Base-by-base conservation (phyloP, 306 rosid genomes). In the Spatholobus suberectus region DNA sequence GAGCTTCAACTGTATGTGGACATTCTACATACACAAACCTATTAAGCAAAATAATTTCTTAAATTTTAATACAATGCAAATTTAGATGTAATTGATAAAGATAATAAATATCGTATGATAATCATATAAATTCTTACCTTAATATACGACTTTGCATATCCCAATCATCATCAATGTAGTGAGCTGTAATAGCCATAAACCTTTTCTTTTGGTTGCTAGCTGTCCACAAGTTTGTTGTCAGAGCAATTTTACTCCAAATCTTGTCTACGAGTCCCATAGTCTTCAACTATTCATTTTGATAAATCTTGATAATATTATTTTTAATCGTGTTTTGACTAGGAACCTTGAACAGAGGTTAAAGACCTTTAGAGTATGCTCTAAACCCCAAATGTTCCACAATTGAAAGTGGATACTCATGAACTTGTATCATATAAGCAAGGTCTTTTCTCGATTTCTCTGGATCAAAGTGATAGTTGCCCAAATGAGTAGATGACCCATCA, bases 101-200 rank as follows among this genome's bases (percentile, higher is more conserved):
- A n/a, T n/a, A n/a, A n/a, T n/a, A n/a, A n/a, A n/a, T n/a, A n/a
- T n/a, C n/a, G n/a, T n/a, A n/a, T n/a, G n/a, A 38, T 38, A 7
- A 32, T 5, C 13, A 62, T 14, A n/a, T 12, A 29, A 62, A 35
- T 1, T 29, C 29, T 15, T 62, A 38, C 43, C 43, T 32, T 32
- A 62, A 32, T 17, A 29, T 32, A 9, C 5, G 75, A 23, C 75
- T 41, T 43, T 69, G 37, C 57, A 70, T 70, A 20, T 4, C 35
- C 57, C 21, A 70, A 3, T 70, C 21, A 70, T 70, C 13, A 70
- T 41, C 57, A 70, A 70, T 41, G 75, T 20, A 70, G 57, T 43
- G 35, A 70, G 11, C 2, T 21, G 57, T 43, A 23, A 69, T 43
- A 4, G 18, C 26, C 57, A 41, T 69, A 23, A 1, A 69, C n/a